Evolutionary conservation across 257 asterid genomes (phyloP), one percentile per base, ranked within the genome.

Genomic region (Prunella vulgaris): DNA sequence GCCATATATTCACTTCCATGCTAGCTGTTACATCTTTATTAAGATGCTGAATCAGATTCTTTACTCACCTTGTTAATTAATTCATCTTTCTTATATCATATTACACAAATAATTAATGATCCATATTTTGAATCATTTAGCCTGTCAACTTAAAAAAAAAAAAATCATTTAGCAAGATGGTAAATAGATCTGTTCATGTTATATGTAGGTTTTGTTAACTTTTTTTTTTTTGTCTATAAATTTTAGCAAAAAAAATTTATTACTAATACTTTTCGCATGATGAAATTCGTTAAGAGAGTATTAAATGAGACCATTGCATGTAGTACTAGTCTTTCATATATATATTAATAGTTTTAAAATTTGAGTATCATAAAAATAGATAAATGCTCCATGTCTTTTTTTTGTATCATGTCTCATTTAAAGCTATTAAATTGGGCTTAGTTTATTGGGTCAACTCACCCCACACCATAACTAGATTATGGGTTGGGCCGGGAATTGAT

Each of bases 1-100:
- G 80, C 14, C 60, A 67, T 60, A 68, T 66, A 68, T 42, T 42
- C 51, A 42, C 51, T 77, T 76, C 86, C 95, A 84, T 79, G 87
- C 78, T 79, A 76, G 87, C 78, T 79, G 74, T 82, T 74, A 69
- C 49, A 69, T 46, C 71, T 68, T 52, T 48, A 10, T 25, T 53
- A 0, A 51, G 57, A 69, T 62, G 51, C 46, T 20, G 33, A 21
- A 37, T 2, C n/a, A 22, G 18, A 56, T 57, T 66, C 64, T 24
- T 53, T 60, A 10, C 32, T 68, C 35, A 75, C 48, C 27, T 71
- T 61, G 71, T 78, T 70, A 63, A 76, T 62, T 77, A 61, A 33
- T 52, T 33, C 64, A 51, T 35, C 69, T 56, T 48, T 54, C 1
- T 1, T n/a, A 9, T 1, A 25, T 21, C 48, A n/a, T 63, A 44